Conservation (phyloP, 306 rosid genomes). For the Abrus pulchellus region DNA sequence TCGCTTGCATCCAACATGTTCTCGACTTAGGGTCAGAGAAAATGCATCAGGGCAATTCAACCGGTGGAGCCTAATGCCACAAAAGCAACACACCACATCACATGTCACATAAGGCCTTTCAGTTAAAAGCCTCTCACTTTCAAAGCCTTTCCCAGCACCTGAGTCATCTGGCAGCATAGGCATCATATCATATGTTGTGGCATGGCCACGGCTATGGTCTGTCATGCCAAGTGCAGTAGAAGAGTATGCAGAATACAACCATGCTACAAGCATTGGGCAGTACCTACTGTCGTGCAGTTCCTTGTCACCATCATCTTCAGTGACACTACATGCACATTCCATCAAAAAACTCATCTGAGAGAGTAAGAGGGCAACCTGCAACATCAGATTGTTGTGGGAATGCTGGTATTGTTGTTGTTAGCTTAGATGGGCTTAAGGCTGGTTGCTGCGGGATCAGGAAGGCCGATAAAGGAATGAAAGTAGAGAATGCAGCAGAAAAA, state of each 20-base stretch:
- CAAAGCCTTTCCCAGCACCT: conserved; percentile 63
- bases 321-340: too few species aligned
- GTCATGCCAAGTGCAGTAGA: conserved; percentile 42
- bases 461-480: neutral
- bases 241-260: conserved; percentile 90
- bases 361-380: too few species aligned
- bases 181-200: too few species aligned
- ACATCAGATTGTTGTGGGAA: conserved; percentile 81
- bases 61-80: conserved; percentile 86
- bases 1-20: conserved; percentile 71
- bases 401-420: conserved; percentile 81
- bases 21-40: conserved; percentile 60
- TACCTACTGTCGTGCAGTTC: conserved; percentile 53
- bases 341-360: too few species aligned
- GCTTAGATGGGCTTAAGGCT: conserved; percentile 55
- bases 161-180: too few species aligned
- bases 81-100: conserved; percentile 82
- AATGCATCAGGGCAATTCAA: conserved; percentile 81
- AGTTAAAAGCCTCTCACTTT: conserved; percentile 67
- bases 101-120: conserved; percentile 83
- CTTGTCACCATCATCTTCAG: too few species aligned
- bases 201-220: too few species aligned
- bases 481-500: too few species aligned
- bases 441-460: conserved; percentile 44
- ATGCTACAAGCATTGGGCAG: conserved; percentile 89